phyloP scores from a whole-genome alignment of 768 basidiomycete species.

The Cubamyces sp. region DNA sequence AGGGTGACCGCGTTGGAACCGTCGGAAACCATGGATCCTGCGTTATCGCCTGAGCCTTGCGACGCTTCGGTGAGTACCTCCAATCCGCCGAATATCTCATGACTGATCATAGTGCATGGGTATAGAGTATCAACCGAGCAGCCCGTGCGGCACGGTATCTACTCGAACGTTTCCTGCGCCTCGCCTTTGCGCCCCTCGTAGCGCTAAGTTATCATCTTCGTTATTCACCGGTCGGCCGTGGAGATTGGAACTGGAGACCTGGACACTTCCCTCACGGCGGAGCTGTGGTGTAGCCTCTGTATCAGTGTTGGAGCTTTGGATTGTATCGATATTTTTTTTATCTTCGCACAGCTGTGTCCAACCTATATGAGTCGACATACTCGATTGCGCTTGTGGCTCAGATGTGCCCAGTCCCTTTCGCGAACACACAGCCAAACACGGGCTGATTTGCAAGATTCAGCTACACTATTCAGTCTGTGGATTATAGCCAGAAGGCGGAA shows the following conservation, averaged over 20 bases:
- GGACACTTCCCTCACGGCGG: no score
- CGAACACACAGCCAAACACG: no score
- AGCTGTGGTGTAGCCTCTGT: no score
- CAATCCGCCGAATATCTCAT: not conserved
- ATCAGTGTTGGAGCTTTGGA: no score
- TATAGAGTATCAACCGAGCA: not conserved
- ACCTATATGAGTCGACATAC: no score
- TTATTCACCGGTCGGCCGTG: not conserved
- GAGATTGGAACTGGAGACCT: not conserved
- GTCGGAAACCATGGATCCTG: constrained; percentile 1
- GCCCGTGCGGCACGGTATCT: not conserved
- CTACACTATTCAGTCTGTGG: no score
- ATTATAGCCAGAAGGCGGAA: no score
- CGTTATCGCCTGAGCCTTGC: constrained; percentile 12
- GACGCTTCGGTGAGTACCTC: not conserved
- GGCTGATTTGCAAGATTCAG: no score
- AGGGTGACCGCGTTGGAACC: constrained; percentile 8
- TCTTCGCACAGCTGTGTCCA: no score
- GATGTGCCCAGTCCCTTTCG: no score
- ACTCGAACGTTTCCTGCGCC: not conserved
- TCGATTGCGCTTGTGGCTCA: no score
- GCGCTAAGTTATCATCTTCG: constrained; percentile 7
- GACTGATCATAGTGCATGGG: not conserved
- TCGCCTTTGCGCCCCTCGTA: not conserved
- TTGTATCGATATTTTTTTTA: no score